Evolutionary conservation across 2,329 filamentous ascomycete genomes (phyloP).

Genomic region (Fusarium sp.): DNA sequence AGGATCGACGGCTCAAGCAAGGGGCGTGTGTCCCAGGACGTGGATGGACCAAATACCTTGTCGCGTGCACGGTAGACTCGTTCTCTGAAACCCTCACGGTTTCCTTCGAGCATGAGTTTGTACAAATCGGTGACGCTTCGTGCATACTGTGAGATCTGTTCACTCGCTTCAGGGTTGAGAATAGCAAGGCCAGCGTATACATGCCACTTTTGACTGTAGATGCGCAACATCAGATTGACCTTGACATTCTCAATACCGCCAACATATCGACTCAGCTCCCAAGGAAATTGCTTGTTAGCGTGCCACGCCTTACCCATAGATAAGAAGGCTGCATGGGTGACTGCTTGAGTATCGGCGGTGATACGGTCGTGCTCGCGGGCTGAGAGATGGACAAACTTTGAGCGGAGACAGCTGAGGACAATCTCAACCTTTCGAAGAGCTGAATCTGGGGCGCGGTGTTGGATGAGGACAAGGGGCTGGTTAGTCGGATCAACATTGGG

Average conservation of each 20-base stretch:
- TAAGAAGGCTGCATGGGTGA: slow-evolving; percentile 96
- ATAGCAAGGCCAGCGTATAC: slow-evolving; percentile 98
- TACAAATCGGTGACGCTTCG: slow-evolving; percentile 91
- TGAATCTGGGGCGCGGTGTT: slow-evolving; percentile 84
- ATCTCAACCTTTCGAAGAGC: slow-evolving; percentile 82
- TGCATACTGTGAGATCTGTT: slow-evolving; percentile 95
- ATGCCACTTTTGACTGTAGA: slow-evolving; percentile 99
- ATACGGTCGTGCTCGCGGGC: slow-evolving; percentile 93
- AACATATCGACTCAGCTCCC: slow-evolving; percentile 95
- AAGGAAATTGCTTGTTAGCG: slow-evolving; percentile 93
- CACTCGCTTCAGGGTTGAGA: slow-evolving; percentile 89
- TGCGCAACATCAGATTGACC: slow-evolving; percentile 96
- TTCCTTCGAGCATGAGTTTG: slow-evolving; percentile 94
- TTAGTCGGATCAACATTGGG: slow-evolving; percentile 88
- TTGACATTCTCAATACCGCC: slow-evolving; percentile 99
- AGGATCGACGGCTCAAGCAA: slow-evolving; percentile 85
- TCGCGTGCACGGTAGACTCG: slow-evolving; percentile 74
- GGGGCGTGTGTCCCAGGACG: slow-evolving; percentile 69
- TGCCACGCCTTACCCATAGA: slow-evolving; percentile 99
- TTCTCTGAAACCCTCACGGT: slow-evolving; percentile 75
- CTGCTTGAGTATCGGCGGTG: slow-evolving; percentile 97
- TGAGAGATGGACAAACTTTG: slow-evolving; percentile 87
- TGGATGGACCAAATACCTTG: slow-evolving; percentile 79
- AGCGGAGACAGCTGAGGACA: slow-evolving; percentile 84
- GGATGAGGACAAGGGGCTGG: slow-evolving; percentile 92